phyloP scores from a whole-genome alignment of 1,139 yeast species.

The Diutina scorzettiae region DNA sequence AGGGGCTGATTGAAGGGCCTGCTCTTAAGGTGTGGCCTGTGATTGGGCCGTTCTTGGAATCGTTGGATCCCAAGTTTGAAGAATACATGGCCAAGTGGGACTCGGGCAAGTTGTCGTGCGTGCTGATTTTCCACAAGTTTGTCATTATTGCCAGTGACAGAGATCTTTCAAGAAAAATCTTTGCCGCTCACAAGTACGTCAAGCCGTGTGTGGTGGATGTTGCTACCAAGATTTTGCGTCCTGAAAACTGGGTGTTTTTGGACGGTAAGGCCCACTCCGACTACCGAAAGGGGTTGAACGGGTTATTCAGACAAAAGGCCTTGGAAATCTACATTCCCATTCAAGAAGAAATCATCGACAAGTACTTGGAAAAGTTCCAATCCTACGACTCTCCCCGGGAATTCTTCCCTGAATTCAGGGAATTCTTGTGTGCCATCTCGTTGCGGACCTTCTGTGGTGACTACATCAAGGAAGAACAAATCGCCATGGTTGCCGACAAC shows the following conservation, averaged over 20 bases:
- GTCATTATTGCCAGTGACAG: slow-evolving; percentile 90
- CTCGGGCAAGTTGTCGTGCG: slow-evolving; percentile 90
- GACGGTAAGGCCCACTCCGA: slow-evolving; percentile 94
- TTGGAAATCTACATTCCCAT: slow-evolving; percentile 73
- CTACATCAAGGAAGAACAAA: slow-evolving; percentile 84
- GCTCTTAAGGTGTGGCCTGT: slow-evolving; percentile 78
- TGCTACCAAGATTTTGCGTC: slow-evolving; percentile 84
- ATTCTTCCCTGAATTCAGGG: slow-evolving; percentile 90
- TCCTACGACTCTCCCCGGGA: slow-evolving; percentile 50
- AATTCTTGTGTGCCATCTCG: slow-evolving; percentile 87
- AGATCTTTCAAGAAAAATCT: slow-evolving; percentile 81
- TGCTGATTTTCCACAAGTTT: slow-evolving; percentile 93
- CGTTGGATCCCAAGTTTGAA: slow-evolving; percentile 92
- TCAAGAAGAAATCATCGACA: slow-evolving; percentile 74
- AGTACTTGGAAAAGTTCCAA: slow-evolving; percentile 58
- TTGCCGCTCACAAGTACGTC: slow-evolving; percentile 75
- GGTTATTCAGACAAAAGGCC: slow-evolving; percentile 77
- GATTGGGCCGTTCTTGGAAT: slow-evolving; percentile 91
- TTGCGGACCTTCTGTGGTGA: slow-evolving; percentile 92
- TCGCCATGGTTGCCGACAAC: slow-evolving; percentile 78
- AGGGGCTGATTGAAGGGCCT: slow-evolving; percentile 90
- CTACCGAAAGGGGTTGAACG: slow-evolving; percentile 83
- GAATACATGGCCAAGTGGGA: slow-evolving; percentile 90
- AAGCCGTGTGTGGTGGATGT: slow-evolving; percentile 98
- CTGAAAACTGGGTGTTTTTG: slow-evolving; percentile 92